Evolutionary conservation across 306 rosid species (phyloP), one percentile per base, ranked within the genome.

Genomic region (Sicyos edulis): DNA sequence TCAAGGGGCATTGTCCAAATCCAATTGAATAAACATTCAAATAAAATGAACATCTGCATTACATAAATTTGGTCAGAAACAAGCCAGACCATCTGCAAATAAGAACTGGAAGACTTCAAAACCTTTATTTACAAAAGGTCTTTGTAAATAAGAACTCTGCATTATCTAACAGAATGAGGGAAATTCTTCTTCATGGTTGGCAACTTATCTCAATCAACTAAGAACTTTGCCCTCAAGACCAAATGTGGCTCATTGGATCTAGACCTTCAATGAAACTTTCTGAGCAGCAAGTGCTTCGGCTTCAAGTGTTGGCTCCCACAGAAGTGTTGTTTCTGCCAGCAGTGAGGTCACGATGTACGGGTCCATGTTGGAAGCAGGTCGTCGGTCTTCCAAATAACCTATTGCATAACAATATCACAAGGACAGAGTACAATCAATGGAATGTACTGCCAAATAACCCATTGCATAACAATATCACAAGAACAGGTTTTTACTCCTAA

Each of bases 311-410:
- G 99, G 95, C 75, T 91, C 91, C 97, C 97, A 95, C 83, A 95
- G 76, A 10, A 95, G 0, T 24, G 99, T 89, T 47, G 96, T 82
- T 77, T 95, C 96, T 2, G 99, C 97, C 60, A 91, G 84, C 37
- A 95, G 83, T 6, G 88, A 62, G 44, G 96, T 91, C 85, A 95
- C 99, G 2, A 82, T 69, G 72, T 95, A 95, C 15, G 99, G 99
- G 80, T 95, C 99, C 99, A 91, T 95, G 95, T 95, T 95, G 37
- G 99, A 95, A 75, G 99, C 96, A 0, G 99, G 99, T 57, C 99
- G 97, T 77, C 97, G 82, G 75, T 95, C 99, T 85, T 95, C 99
- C 96, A 95, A 85, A 89, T 95, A 95, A 81, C 99, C 97, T 95
- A 56, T 60, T 22, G 73, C 49, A 72, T 34, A 13, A 54, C 56